phyloP scores from a whole-genome alignment of 179 eudicot species.

The Spinacia oleracea region DNA sequence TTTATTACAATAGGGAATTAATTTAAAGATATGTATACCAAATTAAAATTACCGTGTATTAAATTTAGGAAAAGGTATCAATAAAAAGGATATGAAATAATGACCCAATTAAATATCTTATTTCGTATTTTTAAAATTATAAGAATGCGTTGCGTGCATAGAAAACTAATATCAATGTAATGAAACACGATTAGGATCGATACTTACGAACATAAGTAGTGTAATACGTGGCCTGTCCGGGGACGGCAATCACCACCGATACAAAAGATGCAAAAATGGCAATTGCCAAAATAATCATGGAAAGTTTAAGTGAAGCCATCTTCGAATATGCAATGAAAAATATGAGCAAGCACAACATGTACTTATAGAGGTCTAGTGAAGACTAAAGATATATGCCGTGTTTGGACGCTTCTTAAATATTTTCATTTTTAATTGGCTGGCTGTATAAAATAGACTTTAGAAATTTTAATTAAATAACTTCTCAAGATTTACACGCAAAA shows the following conservation, averaged over 20 bases:
- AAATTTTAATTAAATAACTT: not conserved
- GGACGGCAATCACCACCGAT: not conserved
- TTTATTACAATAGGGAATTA: too few species aligned
- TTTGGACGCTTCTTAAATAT: not conserved
- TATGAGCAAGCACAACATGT: not conserved
- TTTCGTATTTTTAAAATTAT: too few species aligned
- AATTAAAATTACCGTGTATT: too few species aligned
- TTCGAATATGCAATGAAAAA: not conserved
- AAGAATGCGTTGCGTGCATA: too few species aligned
- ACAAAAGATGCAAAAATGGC: not conserved
- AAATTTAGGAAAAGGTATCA: too few species aligned
- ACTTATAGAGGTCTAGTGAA: not conserved
- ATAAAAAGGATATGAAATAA: too few species aligned
- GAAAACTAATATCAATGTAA: too few species aligned
- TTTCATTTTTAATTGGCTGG: too few species aligned
- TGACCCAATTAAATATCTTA: too few species aligned
- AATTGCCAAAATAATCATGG: not conserved
- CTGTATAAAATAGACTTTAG: not conserved
- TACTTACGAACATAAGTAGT: constrained; percentile 37
- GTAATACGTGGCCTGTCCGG: constrained; percentile 2
- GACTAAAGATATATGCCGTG: not conserved
- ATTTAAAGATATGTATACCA: too few species aligned
- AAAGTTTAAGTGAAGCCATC: not conserved
- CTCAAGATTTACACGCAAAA: not conserved
- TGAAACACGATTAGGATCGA: not conserved